Evolutionary conservation across 495 filamentous ascomycete genomes (phyloP), one percentile per base, ranked within the genome.

Genomic region (Terfezia boudieri): DNA sequence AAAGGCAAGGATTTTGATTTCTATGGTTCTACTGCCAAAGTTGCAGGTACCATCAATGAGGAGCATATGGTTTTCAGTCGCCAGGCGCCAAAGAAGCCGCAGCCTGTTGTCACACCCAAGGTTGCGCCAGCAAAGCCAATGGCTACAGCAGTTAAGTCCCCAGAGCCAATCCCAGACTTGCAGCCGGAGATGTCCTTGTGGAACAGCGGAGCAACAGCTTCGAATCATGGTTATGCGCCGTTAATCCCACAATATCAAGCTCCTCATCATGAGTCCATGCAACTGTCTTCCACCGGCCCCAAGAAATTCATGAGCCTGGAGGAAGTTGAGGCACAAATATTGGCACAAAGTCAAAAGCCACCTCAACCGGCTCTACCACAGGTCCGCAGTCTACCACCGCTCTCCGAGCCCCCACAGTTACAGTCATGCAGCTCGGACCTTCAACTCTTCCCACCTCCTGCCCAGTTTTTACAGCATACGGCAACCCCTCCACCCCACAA

Each of bases 251-350:
- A 46, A 46, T 14, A 46, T 46, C 57, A 61, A 53, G 65, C 36
- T 8, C 50, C 26, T 6, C 52, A 61, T 14, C 56, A 51, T 36
- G 32, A 43, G 22, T 23, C 22, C 10, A n/a, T 23, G 26, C 49
- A 51, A 10, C n/a, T 9, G 43, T 26, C 23, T 20, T 51, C 64
- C 20, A 57, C 67, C 37, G 66, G 70, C 49, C 61, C 71, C n/a
- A 80, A 77, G 63, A 94, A 86, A 70, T 83, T 96, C 73, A 78
- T 99, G 81, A 95, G 85, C 61, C 63, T 99, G 56, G 90, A 96
- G 64, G 90, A 96, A 67, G 90, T 99, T 14, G 90, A 99, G 70
- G 92, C 90, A 37, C 80, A 86, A 60, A 83, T 99, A 73, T 78
- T 85, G 38, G 73, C 77, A 11, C 83, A 86, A 17, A 76, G 78